These are phyloP conservation scores for Fusarium cyanostomum DNA, from an alignment of 2,329 filamentous ascomycete genomes.

Conservation along the genomic window DNA sequence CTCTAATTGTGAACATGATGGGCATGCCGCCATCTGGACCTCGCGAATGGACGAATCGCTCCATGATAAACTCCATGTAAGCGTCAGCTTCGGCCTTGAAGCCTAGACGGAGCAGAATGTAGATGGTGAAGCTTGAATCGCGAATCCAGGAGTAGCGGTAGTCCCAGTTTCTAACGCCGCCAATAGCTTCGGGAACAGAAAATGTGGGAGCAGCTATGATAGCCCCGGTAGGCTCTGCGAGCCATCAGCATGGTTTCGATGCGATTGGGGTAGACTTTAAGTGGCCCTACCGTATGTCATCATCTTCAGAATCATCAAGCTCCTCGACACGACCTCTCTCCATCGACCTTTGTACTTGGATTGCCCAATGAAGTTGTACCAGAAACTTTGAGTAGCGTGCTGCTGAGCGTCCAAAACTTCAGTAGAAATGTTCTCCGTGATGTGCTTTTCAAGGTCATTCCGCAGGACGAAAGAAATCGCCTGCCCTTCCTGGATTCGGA, in stretches of 20 bases:
- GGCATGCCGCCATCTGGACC: constrained; percentile 70
- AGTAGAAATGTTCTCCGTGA: constrained; percentile 66
- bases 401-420: constrained; percentile 69
- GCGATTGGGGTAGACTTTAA: fast-evolving
- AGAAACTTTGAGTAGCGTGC: constrained; percentile 75
- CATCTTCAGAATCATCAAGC: constrained; percentile 78
- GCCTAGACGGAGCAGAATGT: constrained; percentile 78
- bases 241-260: constrained; percentile 1
- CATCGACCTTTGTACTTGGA: constrained; percentile 77
- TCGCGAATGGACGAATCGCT: constrained; percentile 72
- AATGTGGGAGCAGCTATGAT: constrained; percentile 82
- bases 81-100: constrained; percentile 80
- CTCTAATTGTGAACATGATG: constrained; percentile 84
- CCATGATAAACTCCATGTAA: constrained; percentile 81
- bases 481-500: constrained; percentile 72
- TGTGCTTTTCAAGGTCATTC: constrained; percentile 66
- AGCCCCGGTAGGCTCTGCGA: constrained; percentile 74
- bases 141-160: constrained; percentile 83
- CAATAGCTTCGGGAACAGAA: constrained; percentile 78
- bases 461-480: constrained; percentile 75
- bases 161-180: constrained; percentile 74
- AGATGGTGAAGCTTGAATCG: constrained; percentile 81
- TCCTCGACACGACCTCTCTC: constrained; percentile 75
- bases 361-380: constrained; percentile 77
- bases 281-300: constrained; percentile 66